Percentiles rank a stretch among this genome's conserved stretches.
These are phyloP conservation scores for Pichia californica DNA, from an alignment of 805 yeast genomes.

Conservation along the genomic window DNA sequence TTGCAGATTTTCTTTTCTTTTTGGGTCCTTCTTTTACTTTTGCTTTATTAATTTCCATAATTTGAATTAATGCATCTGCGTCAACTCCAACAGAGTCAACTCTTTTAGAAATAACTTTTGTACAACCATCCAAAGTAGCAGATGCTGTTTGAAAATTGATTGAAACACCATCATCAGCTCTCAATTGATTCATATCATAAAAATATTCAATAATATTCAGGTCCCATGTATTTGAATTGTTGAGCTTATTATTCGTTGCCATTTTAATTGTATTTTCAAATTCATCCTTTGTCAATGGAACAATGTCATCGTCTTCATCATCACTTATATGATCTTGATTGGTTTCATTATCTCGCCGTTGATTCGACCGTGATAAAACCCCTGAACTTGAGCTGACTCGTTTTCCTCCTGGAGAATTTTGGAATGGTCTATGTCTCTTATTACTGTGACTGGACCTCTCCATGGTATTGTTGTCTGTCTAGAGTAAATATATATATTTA, in stretches of 20 bases:
- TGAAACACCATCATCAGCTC: slow-evolving; percentile 34
- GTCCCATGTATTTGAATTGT: slow-evolving; percentile 43
- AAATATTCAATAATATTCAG: slow-evolving; percentile 47
- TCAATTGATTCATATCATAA: slow-evolving; percentile 41
- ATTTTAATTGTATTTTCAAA: slow-evolving; percentile 23
- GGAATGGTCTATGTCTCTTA: background rate
- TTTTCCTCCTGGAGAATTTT: background rate
- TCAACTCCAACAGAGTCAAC: slow-evolving; percentile 35
- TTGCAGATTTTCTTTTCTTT: background rate
- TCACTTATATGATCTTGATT: background rate
- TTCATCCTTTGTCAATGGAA: slow-evolving; percentile 7
- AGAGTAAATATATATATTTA: too few relatives aligned
- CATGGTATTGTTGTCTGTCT: too few relatives aligned
- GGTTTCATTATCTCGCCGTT: background rate
- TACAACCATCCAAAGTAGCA: slow-evolving; percentile 51
- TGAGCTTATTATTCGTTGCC: slow-evolving; percentile 37
- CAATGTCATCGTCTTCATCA: background rate
- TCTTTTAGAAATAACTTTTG: slow-evolving; percentile 42
- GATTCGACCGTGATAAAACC: background rate
- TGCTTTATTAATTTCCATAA: slow-evolving; percentile 48
- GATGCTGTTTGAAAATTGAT: slow-evolving; percentile 40
- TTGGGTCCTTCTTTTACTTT: slow-evolving; percentile 14
- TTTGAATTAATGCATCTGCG: slow-evolving; percentile 34
- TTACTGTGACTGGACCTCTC: too few relatives aligned
- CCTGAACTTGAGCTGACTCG: background rate